Conservation (phyloP, 1,284 basidiomycete species). For the Spongispora temasekensis region DNA sequence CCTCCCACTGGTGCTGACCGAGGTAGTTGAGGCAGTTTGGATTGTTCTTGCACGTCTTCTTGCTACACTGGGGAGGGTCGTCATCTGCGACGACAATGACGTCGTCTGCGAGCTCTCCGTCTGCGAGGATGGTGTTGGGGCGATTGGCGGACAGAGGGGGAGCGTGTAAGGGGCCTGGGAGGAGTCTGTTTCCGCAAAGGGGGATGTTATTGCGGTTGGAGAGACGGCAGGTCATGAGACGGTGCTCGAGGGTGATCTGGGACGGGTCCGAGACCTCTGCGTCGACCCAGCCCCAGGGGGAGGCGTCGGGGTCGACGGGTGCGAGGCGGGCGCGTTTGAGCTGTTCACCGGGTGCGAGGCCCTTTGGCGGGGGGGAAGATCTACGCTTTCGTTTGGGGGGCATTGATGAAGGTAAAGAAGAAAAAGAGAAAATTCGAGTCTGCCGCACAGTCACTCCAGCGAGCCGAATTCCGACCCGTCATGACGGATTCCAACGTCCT, state of each 20-base stretch:
- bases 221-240: conserved; percentile 67
- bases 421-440: too few species aligned
- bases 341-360: conserved; percentile 57
- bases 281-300: conserved; percentile 78
- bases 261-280: conserved; percentile 56
- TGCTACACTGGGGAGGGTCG: conserved; percentile 56
- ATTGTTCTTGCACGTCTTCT: conserved; percentile 68
- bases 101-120: conserved; percentile 55
- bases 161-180: conserved; percentile 24
- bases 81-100: conserved; percentile 71
- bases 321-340: conserved; percentile 58
- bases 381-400: conserved; percentile 64
- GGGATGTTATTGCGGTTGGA: conserved; percentile 47
- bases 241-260: conserved; percentile 65
- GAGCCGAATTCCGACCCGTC: conserved; percentile 31
- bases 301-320: conserved; percentile 43
- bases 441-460: too few species aligned
- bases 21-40: conserved; percentile 86
- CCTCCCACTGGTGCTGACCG: conserved; percentile 77
- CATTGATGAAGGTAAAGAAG: conserved; percentile 46
- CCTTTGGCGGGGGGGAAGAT: conserved; percentile 47
- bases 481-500: conserved; percentile 12
- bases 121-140: conserved; percentile 13
- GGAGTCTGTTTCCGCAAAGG: conserved; percentile 58
- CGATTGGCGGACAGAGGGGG: conserved; percentile 3